Percentiles rank a stretch among this genome's conserved stretches.
These are phyloP conservation scores for Bothriochloa decipiens DNA, from an alignment of 176 grass and related monocot genomes.

Conservation along the genomic window DNA sequence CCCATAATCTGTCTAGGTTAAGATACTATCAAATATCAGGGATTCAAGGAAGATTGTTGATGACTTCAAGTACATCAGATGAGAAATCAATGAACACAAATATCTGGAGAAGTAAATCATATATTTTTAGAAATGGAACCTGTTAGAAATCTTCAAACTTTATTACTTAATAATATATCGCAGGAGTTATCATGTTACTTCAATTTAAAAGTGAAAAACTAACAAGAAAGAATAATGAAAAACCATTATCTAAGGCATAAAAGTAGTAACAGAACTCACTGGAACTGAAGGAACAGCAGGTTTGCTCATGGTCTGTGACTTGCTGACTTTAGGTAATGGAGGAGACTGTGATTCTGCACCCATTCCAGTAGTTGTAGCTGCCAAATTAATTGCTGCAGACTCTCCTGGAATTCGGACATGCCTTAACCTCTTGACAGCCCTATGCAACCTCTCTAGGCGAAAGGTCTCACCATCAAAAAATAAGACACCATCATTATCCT, in stretches of 20 bases:
- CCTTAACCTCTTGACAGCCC: conserved; percentile 89
- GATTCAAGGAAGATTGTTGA: background rate
- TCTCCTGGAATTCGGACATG: conserved; percentile 84
- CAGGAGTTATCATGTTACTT: background rate
- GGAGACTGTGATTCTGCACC: conserved; percentile 69
- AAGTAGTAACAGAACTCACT: conserved; percentile 57
- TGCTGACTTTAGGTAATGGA: conserved; percentile 67
- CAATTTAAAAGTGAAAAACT: conserved; percentile 14
- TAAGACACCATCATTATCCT: conserved; percentile 90
- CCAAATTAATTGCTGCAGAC: conserved; percentile 54
- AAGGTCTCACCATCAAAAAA: conserved; percentile 93
- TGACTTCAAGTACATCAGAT: background rate
- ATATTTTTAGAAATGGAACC: conserved; percentile 12
- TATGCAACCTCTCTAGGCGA: conserved; percentile 81
- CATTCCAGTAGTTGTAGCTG: conserved; percentile 52
- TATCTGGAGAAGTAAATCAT: conserved; percentile 10
- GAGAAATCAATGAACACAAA: conserved; percentile 11
- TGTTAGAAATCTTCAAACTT: background rate
- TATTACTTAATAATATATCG: background rate
- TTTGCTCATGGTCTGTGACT: conserved; percentile 56
- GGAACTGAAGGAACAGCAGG: conserved; percentile 57
- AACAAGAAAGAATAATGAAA: conserved; percentile 26
- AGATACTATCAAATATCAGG: background rate
- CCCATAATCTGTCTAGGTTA: background rate
- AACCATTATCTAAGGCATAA: conserved; percentile 33